phyloP scores from a whole-genome alignment of 179 eudicot species.

The Patellifolia procumbens region DNA sequence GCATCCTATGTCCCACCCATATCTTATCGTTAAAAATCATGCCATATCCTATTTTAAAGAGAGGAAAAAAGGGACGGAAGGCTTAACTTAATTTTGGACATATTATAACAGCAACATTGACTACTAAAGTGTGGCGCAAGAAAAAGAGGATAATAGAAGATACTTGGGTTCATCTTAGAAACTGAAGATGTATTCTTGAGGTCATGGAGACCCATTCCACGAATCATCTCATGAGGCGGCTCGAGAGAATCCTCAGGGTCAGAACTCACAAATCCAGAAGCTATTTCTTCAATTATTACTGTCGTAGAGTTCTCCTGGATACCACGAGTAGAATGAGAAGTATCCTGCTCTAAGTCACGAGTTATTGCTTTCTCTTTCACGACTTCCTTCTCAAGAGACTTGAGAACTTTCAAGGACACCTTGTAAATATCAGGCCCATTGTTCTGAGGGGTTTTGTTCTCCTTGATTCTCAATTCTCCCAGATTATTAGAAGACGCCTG shows the following conservation, averaged over 20 bases:
- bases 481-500: slow-evolving; percentile 3
- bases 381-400: slow-evolving; percentile 13
- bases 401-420: slow-evolving; percentile 20
- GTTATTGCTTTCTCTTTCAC: slow-evolving; percentile 18
- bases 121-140: background rate
- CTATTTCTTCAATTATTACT: slow-evolving; percentile 18
- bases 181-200: slow-evolving; percentile 18
- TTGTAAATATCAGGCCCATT: slow-evolving; percentile 6
- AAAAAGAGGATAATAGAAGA: background rate
- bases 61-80: too few species aligned
- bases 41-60: too few species aligned
- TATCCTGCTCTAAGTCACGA: slow-evolving; percentile 3
- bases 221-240: slow-evolving; percentile 36
- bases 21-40: too few species aligned
- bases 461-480: slow-evolving; percentile 1
- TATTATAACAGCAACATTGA: background rate
- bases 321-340: slow-evolving; percentile 1
- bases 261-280: slow-evolving; percentile 12
- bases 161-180: slow-evolving; percentile 19
- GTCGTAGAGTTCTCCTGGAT: slow-evolving; percentile 13
- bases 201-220: slow-evolving; percentile 21
- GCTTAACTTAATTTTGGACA: background rate
- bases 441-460: background rate
- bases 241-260: slow-evolving; percentile 31
- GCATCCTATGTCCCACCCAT: background rate